These are phyloP conservation scores for Phaeosphaeria sp. DNA, from an alignment of 2,329 filamentous ascomycete genomes.

Conservation along the genomic window DNA sequence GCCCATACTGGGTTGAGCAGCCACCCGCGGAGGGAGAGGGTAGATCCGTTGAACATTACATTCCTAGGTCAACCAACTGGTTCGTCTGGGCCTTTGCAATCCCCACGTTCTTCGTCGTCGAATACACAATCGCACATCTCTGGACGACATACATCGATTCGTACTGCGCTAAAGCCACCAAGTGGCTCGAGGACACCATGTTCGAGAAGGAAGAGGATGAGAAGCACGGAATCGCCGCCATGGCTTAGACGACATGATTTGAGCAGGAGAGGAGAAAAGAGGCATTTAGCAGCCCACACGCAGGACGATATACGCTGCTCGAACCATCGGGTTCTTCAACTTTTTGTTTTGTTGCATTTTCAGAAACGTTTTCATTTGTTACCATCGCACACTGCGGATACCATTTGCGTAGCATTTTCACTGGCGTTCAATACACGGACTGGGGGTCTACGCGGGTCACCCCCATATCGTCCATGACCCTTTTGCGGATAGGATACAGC, in stretches of 20 bases:
- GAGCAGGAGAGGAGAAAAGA: not conserved
- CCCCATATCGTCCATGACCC: not conserved
- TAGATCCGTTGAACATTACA: constrained; percentile 50
- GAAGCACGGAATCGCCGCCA: constrained; percentile 35
- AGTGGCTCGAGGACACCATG: constrained; percentile 56
- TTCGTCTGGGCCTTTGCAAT: constrained; percentile 52
- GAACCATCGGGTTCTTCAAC: not conserved
- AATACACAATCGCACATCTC: constrained; percentile 56
- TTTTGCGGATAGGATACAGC: not conserved
- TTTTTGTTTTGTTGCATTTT: not conserved
- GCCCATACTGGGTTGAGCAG: constrained; percentile 50
- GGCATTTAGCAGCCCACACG: not conserved
- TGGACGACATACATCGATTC: constrained; percentile 62
- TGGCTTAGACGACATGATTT: constrained; percentile 22
- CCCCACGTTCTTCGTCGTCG: constrained; percentile 54
- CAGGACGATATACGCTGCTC: not conserved
- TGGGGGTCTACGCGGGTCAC: not conserved
- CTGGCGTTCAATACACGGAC: constrained; percentile 2
- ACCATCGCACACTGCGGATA: constrained; percentile 6
- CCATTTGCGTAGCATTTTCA: constrained; percentile 8
- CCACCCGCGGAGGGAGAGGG: constrained; percentile 47
- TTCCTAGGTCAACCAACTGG: constrained; percentile 49
- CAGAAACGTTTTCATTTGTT: constrained; percentile 12
- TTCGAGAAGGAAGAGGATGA: constrained; percentile 54
- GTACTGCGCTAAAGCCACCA: constrained; percentile 56